phyloP scores from a whole-genome alignment of 1,284 basidiomycete species.

The Ustilago cynodontis region DNA sequence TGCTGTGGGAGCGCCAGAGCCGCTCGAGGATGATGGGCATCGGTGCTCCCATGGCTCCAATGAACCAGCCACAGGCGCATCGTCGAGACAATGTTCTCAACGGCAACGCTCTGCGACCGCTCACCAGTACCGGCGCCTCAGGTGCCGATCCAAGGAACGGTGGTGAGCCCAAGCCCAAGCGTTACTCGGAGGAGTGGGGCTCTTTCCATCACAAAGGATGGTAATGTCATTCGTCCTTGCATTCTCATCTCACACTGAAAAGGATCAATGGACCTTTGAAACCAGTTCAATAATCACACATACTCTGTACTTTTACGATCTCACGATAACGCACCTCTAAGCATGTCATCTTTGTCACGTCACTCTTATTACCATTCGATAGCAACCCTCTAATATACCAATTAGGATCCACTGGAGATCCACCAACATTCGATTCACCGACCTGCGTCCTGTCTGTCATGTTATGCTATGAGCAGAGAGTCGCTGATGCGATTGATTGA shows the following conservation, averaged over 20 bases:
- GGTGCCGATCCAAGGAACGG: constrained; percentile 18
- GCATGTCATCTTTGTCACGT: constrained; percentile 19
- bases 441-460: neutral
- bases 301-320: constrained; percentile 35
- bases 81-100: constrained; percentile 54
- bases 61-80: constrained; percentile 23
- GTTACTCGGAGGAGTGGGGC: constrained; percentile 57
- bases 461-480: neutral
- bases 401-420: constrained; percentile 22
- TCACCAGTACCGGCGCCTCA: constrained; percentile 48
- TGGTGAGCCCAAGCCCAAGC: constrained; percentile 37
- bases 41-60: constrained; percentile 40
- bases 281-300: neutral
- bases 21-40: constrained; percentile 66
- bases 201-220: constrained; percentile 67
- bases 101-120: constrained; percentile 55
- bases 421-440: neutral
- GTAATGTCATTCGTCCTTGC: constrained; percentile 18
- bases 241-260: neutral
- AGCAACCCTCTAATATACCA: constrained; percentile 30
- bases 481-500: neutral
- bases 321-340: constrained; percentile 14
- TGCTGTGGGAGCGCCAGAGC: constrained; percentile 81
- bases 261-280: neutral
- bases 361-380: constrained; percentile 1